Evolutionary conservation across 1,139 yeast genomes (phyloP).

Genomic region (Yarrowia galli): DNA sequence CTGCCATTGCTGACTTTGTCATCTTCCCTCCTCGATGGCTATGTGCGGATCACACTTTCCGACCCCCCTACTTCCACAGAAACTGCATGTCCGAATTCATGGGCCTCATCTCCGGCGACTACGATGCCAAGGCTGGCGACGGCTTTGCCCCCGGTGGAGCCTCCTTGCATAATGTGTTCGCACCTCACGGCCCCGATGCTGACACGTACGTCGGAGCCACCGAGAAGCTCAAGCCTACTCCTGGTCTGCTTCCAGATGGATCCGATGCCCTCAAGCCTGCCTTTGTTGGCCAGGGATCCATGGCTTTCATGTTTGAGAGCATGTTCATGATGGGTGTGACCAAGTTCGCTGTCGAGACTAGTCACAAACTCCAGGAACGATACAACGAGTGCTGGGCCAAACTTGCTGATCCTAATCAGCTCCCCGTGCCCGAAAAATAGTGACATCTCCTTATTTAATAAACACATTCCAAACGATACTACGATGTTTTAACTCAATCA

Average conservation of each 20-base stretch:
- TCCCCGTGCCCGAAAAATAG: not conserved
- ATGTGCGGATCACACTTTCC: constrained; percentile 48
- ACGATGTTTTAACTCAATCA: not conserved
- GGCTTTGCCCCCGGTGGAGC: constrained; percentile 50
- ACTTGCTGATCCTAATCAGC: constrained; percentile 19
- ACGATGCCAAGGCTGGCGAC: constrained; percentile 47
- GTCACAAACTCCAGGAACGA: constrained; percentile 44
- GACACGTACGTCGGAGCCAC: constrained; percentile 46
- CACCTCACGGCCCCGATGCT: constrained; percentile 49
- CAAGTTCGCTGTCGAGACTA: constrained; percentile 44
- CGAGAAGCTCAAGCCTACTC: constrained; percentile 38
- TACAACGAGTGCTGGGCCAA: constrained; percentile 43
- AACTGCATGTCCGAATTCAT: constrained; percentile 49
- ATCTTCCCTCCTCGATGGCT: constrained; percentile 50
- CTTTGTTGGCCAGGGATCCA: constrained; percentile 47
- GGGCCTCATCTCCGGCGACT: constrained; percentile 48
- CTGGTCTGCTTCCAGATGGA: constrained; percentile 30
- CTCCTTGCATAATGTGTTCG: constrained; percentile 48
- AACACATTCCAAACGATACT: no score
- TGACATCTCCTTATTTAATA: not conserved
- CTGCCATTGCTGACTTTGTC: constrained; percentile 50
- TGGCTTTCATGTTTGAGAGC: constrained; percentile 49
- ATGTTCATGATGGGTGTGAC: constrained; percentile 45
- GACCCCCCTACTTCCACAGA: constrained; percentile 50
- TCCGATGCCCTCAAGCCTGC: constrained; percentile 43